Conservation (phyloP, 2,329 filamentous ascomycete genomes). For the Botrytis byssoidea region DNA sequence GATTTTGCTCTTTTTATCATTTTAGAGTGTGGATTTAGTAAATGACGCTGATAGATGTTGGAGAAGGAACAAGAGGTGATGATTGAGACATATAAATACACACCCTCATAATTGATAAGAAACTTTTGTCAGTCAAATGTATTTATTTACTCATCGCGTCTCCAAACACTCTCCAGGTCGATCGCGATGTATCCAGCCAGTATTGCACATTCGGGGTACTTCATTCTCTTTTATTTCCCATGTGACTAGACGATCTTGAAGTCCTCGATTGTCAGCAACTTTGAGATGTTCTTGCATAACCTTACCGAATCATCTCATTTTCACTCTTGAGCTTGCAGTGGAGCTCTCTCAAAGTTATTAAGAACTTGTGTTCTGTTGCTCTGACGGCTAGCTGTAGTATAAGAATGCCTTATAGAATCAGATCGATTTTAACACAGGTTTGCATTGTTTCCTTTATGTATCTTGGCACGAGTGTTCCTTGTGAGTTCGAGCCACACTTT, state of each 20-base stretch:
- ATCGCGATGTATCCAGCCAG: background rate
- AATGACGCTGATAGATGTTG: background rate
- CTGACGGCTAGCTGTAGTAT: no score
- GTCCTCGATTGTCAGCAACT: background rate
- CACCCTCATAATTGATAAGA: background rate
- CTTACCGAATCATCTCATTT: background rate
- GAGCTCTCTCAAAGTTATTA: no score
- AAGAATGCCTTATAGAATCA: accelerated
- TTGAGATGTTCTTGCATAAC: no score
- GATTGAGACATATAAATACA: accelerated
- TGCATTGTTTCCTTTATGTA: no score
- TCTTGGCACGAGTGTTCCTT: no score
- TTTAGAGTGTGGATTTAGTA: background rate
- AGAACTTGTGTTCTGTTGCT: no score
- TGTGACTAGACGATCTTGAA: background rate
- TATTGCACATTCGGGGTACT: background rate
- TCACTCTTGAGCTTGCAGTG: background rate
- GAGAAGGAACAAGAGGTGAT: background rate
- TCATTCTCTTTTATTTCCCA: background rate
- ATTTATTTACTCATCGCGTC: no score
- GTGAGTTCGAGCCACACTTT: no score
- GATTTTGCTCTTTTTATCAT: no score
- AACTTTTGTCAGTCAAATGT: no score
- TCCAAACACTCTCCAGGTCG: no score
- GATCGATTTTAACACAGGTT: no score